Evolutionary conservation across 176 grass and related monocot species (phyloP).

Genomic region (Thalia dealbata): DNA sequence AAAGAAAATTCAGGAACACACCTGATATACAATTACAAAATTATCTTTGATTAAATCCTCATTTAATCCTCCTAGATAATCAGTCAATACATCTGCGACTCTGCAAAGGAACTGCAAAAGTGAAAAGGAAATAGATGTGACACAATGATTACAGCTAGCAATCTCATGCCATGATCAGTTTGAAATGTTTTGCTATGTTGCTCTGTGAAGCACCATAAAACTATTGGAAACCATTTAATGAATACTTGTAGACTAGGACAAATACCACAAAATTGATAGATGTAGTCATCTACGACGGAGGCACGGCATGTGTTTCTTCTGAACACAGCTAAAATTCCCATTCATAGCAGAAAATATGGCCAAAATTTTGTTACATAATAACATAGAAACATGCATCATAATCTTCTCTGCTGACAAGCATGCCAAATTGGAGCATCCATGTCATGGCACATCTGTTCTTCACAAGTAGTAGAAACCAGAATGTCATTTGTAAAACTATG

Average conservation of each 20-base stretch:
- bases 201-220: background rate
- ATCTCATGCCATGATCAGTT: background rate
- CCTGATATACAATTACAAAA: slow-evolving; percentile 94
- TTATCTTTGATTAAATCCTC: slow-evolving; percentile 94
- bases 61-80: slow-evolving; percentile 75
- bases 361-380: background rate
- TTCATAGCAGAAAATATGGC: background rate
- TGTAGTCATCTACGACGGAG: background rate
- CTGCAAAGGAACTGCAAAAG: slow-evolving; percentile 63
- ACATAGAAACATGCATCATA: background rate
- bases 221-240: background rate
- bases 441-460: background rate
- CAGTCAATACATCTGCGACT: slow-evolving; percentile 64
- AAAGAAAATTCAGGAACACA: slow-evolving; percentile 20
- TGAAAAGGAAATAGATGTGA: background rate
- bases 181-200: background rate
- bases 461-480: background rate
- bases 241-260: background rate
- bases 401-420: background rate
- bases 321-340: background rate
- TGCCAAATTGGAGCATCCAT: background rate
- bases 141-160: background rate
- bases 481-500: background rate
- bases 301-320: background rate
- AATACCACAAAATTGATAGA: background rate